Evolutionary conservation across 768 basidiomycete genomes (phyloP).

Genomic region (Lactarius quietus): DNA sequence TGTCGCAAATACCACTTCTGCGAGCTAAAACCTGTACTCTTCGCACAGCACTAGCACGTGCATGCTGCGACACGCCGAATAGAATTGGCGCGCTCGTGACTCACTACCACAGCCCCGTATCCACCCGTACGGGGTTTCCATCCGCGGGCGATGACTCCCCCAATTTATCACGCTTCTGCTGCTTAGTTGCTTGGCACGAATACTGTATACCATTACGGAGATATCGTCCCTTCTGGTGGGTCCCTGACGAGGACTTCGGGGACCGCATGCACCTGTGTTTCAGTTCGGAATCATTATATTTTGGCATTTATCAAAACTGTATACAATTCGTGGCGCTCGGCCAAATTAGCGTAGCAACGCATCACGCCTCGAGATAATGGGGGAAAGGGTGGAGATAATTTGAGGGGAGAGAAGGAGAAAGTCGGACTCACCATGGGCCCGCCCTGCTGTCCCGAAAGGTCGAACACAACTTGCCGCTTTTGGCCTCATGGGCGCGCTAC

Average conservation of each 20-base stretch:
- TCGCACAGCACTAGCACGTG: background rate
- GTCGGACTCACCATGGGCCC: background rate
- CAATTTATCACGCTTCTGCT: background rate
- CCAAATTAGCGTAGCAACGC: background rate
- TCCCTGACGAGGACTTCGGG: constrained; percentile 2
- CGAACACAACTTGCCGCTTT: background rate
- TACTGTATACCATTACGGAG: background rate
- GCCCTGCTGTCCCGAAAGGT: background rate
- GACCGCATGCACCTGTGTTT: background rate
- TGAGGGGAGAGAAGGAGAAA: background rate
- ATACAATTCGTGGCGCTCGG: background rate
- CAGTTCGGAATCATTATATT: background rate
- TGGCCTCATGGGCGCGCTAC: background rate
- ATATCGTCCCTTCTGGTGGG: background rate
- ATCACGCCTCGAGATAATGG: background rate
- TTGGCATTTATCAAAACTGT: background rate
- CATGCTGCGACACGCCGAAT: background rate
- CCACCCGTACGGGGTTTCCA: background rate
- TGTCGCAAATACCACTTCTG: background rate
- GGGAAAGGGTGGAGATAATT: background rate
- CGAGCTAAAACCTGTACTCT: background rate
- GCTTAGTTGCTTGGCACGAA: background rate
- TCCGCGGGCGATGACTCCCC: background rate
- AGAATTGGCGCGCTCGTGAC: background rate
- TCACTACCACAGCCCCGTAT: background rate